Evolutionary conservation across 192 early-diverging fungal genomes (phyloP), one percentile per base, ranked within the genome.

Genomic region (Thoreauomyces humboldtii): DNA sequence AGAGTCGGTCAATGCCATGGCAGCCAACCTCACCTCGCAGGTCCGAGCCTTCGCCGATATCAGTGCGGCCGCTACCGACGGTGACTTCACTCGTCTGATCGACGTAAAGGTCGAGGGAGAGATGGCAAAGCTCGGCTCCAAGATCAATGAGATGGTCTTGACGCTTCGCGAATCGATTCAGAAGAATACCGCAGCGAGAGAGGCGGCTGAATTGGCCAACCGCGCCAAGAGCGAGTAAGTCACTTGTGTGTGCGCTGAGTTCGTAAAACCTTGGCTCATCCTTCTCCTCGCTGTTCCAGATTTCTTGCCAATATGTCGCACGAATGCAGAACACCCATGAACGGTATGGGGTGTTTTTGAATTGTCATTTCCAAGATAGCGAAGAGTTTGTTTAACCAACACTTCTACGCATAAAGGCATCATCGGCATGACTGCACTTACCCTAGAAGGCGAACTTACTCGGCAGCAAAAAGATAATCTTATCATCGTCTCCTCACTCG

Each of bases 41-140:
- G 88, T 92, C 53, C 87, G 90, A 27, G 88, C 88, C 0, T 92
- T 92, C 79, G 88, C 86, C 21, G 81, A 83, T 57, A 92, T 92
- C 52, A 85, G 81, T 2, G 81, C 83, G 31, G 87, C 89, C 0
- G 88, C 87, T 1, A 84, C 87, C 7, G 85, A 81, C 7, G 86
- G 85, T 31, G 86, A 90, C 68, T 89, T 87, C 38, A 84, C 83
- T 12, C 76, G 81, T 21, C 78, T 88, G 65, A 91, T 92, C 53
- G 90, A 87, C 22, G 78, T 91, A 14, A 85, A 88, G 54, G 89
- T 89, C 4, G 86, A 85, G 31, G 91, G 91, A 48, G 91, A 92
- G 74, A 92, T 92, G 91, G 87, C 67, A 27, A 62, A 38, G 37
- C 42, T 69, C 37, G 54, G 54, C 27, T 41, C 33, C 59, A 69